Conservation (phyloP, 2,329 filamentous ascomycete species). For the Diplocarpon rosae region DNA sequence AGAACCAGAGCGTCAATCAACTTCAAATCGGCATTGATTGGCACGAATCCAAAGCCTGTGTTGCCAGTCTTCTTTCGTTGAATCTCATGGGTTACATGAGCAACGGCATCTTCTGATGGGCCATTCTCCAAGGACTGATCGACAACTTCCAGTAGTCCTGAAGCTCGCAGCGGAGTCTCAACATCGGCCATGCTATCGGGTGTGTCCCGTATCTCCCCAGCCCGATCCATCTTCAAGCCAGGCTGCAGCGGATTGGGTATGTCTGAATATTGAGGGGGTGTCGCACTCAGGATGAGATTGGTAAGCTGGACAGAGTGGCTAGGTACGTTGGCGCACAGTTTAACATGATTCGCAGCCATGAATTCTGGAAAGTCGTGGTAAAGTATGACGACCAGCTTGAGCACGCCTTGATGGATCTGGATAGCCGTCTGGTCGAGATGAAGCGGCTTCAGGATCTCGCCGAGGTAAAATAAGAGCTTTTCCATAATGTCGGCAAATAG, state of each 20-base stretch:
- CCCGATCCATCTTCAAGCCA: slow-evolving; percentile 63
- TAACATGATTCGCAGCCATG: slow-evolving; percentile 74
- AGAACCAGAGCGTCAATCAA: slow-evolving; percentile 76
- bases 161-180: slow-evolving; percentile 37
- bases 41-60: slow-evolving; percentile 54
- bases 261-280: slow-evolving; percentile 55
- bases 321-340: slow-evolving; percentile 71
- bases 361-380: slow-evolving; percentile 96
- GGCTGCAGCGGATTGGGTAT: slow-evolving; percentile 63
- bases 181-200: slow-evolving; percentile 55
- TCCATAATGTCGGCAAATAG: slow-evolving; percentile 64
- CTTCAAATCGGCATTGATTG: slow-evolving; percentile 55
- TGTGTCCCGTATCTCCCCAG: slow-evolving; percentile 61
- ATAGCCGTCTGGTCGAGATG: slow-evolving; percentile 60
- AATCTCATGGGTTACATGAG: slow-evolving; percentile 65
- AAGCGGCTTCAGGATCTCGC: slow-evolving; percentile 66
- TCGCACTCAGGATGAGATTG: slow-evolving; percentile 78
- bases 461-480: slow-evolving; percentile 61
- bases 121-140: slow-evolving; percentile 49
- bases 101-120: slow-evolving; percentile 60
- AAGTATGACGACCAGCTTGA: slow-evolving; percentile 74
- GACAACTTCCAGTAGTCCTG: slow-evolving; percentile 47
- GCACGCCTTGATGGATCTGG: slow-evolving; percentile 72
- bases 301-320: slow-evolving; percentile 77
- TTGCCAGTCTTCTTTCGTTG: slow-evolving; percentile 46